phyloP scores from a whole-genome alignment of 495 filamentous ascomycete genomes.

The Aspergillus baeticus region DNA sequence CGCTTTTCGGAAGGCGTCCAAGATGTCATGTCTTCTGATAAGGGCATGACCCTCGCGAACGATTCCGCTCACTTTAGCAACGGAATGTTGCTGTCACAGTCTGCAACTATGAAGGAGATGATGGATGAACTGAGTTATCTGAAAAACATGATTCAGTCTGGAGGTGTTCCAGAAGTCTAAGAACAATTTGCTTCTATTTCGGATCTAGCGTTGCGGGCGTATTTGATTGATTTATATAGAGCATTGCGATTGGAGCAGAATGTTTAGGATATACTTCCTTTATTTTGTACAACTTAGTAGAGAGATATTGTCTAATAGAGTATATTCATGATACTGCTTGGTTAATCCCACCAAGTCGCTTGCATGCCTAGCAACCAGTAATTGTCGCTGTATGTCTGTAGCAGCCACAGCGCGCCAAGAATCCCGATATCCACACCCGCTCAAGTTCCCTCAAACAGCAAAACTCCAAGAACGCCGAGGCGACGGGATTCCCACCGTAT shows the following conservation, averaged over 20 bases:
- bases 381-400: background rate
- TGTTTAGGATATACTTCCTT: background rate
- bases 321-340: background rate
- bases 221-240: background rate
- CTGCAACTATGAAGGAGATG: slow-evolving; percentile 45
- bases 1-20: slow-evolving; percentile 22
- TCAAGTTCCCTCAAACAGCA: slow-evolving; percentile 10
- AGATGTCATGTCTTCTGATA: slow-evolving; percentile 8
- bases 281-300: background rate
- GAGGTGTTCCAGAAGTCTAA: slow-evolving; percentile 18
- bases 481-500: background rate
- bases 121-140: slow-evolving; percentile 54
- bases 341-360: no score
- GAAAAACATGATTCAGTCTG: slow-evolving; percentile 48
- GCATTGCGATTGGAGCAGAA: slow-evolving; percentile 2
- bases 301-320: background rate
- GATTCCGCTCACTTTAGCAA: slow-evolving; percentile 22
- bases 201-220: background rate
- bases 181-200: background rate
- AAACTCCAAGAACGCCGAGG: slow-evolving; percentile 10
- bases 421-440: slow-evolving; percentile 24
- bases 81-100: slow-evolving; percentile 27
- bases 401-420: slow-evolving; percentile 32
- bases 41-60: slow-evolving; percentile 2
- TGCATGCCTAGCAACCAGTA: no score